These are phyloP conservation scores for Candida incommunis DNA, from an alignment of 805 yeast genomes.

Conservation along the genomic window DNA sequence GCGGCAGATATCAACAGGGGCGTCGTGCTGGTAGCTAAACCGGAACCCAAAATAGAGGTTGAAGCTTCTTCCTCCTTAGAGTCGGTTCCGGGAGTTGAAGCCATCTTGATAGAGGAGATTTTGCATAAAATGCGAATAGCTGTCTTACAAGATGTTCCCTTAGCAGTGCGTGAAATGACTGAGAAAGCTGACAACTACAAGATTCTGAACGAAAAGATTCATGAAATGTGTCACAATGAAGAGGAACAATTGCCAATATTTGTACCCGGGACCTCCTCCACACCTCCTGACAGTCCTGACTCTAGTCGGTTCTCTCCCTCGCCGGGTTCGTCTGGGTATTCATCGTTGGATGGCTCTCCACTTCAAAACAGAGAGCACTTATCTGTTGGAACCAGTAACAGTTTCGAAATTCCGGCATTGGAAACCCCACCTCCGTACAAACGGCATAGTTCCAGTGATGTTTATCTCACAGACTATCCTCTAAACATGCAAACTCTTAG, in stretches of 20 bases:
- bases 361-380: not conserved
- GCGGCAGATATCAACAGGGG: conserved; percentile 16
- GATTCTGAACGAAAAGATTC: not conserved
- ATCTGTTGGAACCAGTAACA: not conserved
- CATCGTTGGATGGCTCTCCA: not conserved
- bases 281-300: not conserved
- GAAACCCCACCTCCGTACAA: not conserved
- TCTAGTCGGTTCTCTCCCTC: not conserved
- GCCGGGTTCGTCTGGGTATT: not conserved
- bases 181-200: conserved; percentile 10
- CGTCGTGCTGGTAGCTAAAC: conserved; percentile 19
- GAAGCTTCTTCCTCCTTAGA: conserved; percentile 18
- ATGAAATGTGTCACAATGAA: not conserved
- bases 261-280: not conserved
- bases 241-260: not conserved
- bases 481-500: not conserved
- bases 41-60: conserved; percentile 15
- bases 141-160: conserved; percentile 22
- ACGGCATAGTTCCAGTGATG: too few relatives aligned
- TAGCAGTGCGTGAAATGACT: conserved; percentile 17
- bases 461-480: not conserved
- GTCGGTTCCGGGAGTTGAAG: conserved; percentile 17
- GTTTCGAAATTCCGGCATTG: not conserved
- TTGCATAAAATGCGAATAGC: conserved; percentile 14
- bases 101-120: conserved; percentile 12